Conservation (phyloP, 495 filamentous ascomycete species). For the Lophiotrema nucula region DNA sequence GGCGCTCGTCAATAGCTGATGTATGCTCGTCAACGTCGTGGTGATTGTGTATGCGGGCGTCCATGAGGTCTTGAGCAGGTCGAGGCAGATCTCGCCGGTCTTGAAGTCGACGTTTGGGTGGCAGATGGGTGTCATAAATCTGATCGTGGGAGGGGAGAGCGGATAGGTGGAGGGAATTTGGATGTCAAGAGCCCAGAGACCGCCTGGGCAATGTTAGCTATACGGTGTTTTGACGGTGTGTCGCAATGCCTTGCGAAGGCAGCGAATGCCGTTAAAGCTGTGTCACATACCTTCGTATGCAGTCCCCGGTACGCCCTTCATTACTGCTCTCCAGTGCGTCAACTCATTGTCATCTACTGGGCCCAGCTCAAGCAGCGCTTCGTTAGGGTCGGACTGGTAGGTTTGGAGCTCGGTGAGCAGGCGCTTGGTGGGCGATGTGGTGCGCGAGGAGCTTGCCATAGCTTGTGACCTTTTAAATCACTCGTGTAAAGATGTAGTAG, state of each 20-base stretch:
- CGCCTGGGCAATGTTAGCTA: constrained; percentile 50
- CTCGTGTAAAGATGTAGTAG: too few species aligned
- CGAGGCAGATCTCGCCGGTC: constrained; percentile 90
- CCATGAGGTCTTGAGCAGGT: constrained; percentile 80
- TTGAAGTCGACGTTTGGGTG: constrained; percentile 38
- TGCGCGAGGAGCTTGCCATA: constrained; percentile 26
- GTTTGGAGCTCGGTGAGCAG: constrained; percentile 65
- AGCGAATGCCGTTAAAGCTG: neutral
- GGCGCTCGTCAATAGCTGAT: constrained; percentile 73
- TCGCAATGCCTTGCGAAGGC: neutral
- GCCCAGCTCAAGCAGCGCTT: constrained; percentile 59
- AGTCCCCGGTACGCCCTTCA: constrained; percentile 64
- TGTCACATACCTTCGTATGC: constrained; percentile 67
- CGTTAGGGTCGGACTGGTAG: constrained; percentile 55
- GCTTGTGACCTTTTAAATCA: neutral
- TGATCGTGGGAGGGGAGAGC: constrained; percentile 67
- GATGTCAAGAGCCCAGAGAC: constrained; percentile 81
- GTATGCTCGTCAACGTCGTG: constrained; percentile 71
- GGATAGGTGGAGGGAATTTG: constrained; percentile 77
- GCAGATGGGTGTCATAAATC: constrained; percentile 58
- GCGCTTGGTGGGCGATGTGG: constrained; percentile 50
- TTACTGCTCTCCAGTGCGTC: constrained; percentile 73
- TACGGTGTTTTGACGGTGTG: constrained; percentile 1
- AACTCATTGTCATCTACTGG: constrained; percentile 70
- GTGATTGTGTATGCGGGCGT: constrained; percentile 79